These are phyloP conservation scores for Penicilliopsis zonata DNA, from an alignment of 495 filamentous ascomycete species.

Conservation along the genomic window DNA sequence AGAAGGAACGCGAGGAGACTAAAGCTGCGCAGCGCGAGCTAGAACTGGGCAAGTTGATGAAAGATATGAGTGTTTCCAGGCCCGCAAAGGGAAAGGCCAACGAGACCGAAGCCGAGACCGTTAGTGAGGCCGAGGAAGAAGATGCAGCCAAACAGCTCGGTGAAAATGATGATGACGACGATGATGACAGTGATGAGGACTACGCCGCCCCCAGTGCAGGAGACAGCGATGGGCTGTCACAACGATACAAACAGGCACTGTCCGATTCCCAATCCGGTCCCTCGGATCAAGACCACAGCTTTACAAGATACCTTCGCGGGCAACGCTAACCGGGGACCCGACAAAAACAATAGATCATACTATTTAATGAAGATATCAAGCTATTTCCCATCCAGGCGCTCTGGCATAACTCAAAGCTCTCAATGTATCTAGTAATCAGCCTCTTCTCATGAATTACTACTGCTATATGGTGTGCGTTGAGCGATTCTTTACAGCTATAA, in stretches of 20 bases:
- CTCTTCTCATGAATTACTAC: no score
- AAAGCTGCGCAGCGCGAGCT: constrained; percentile 59
- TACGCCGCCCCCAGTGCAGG: constrained; percentile 18
- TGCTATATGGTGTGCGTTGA: no score
- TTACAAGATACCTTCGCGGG: constrained; percentile 34
- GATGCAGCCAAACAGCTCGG: constrained; percentile 16
- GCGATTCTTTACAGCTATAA: no score
- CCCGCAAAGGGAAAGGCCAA: constrained; percentile 18
- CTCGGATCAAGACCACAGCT: constrained; percentile 33
- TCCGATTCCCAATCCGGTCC: constrained; percentile 14
- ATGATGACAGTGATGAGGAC: constrained; percentile 21
- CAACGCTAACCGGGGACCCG: constrained; percentile 23
- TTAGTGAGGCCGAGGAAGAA: constrained; percentile 40
- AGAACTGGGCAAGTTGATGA: constrained; percentile 86
- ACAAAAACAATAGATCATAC: no score
- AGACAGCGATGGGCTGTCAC: constrained; percentile 27
- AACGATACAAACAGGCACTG: constrained; percentile 35
- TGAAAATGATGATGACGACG: constrained; percentile 21
- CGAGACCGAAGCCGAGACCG: constrained; percentile 29
- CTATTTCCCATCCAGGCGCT: no score
- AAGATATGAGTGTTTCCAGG: constrained; percentile 70
- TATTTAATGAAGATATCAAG: no score
- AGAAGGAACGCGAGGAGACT: constrained; percentile 59
- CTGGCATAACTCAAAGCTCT: no score
- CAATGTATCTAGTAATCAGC: no score